Conservation (phyloP, 148 eudicot genomes). For the Dysphania ambrosioides region DNA sequence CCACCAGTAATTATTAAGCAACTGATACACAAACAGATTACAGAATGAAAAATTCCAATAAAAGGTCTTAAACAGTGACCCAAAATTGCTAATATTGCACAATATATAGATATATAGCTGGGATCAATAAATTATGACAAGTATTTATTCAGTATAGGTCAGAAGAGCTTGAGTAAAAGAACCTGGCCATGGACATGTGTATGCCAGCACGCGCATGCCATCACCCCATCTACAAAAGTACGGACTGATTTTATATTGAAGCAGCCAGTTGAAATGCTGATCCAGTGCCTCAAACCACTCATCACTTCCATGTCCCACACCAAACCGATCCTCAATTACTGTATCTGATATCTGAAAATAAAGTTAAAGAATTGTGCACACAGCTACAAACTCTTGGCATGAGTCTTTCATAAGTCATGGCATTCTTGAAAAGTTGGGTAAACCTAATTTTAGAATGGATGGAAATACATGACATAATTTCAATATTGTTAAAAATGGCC, state of each 20-base stretch:
- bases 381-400: conserved; percentile 8
- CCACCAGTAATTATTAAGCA: not conserved
- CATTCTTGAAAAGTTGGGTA: conserved; percentile 13
- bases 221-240: conserved; percentile 99
- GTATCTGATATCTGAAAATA: conserved; percentile 82
- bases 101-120: not conserved
- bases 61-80: not conserved
- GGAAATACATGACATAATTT: too few relatives aligned
- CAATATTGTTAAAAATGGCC: too few relatives aligned
- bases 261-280: conserved; percentile 90
- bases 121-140: not conserved
- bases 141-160: not conserved
- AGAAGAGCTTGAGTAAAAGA: conserved; percentile 9
- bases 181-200: conserved; percentile 99
- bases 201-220: conserved; percentile 92
- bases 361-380: conserved; percentile 37
- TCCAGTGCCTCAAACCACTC: conserved; percentile 91
- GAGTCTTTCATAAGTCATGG: not conserved
- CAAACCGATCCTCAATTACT: conserved; percentile 95
- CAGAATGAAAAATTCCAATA: not conserved
- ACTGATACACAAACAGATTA: conserved; percentile 1
- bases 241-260: conserved; percentile 87
- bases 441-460: too few relatives aligned
- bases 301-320: conserved; percentile 83
- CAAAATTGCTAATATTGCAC: not conserved